These are phyloP conservation scores for Cenococcum geophilum DNA, from an alignment of 495 filamentous ascomycete species.

Conservation along the genomic window DNA sequence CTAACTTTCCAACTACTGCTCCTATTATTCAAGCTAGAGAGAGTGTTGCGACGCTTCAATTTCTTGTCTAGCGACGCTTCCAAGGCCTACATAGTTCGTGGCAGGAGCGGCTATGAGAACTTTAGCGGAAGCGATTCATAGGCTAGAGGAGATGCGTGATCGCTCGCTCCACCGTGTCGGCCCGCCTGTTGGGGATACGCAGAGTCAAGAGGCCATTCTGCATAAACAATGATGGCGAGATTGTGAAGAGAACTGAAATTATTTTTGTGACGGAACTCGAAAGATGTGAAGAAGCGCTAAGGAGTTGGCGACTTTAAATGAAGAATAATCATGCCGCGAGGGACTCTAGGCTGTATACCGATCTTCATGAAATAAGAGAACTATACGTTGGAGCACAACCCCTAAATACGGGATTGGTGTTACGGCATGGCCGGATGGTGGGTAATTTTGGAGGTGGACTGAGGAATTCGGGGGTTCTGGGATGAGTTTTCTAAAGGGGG, in stretches of 20 bases:
- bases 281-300: not conserved
- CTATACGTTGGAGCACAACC: too few species aligned
- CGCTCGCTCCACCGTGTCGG: not conserved
- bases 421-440: too few species aligned
- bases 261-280: not conserved
- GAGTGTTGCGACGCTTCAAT: not conserved
- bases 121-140: not conserved
- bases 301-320: too few species aligned
- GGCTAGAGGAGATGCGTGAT: not conserved
- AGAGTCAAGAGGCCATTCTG: conserved; percentile 2
- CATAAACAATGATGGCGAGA: not conserved
- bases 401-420: too few species aligned
- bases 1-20: too few species aligned
- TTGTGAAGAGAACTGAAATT: not conserved
- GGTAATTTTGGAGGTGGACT: too few species aligned
- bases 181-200: not conserved
- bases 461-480: too few species aligned
- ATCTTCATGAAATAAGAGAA: too few species aligned
- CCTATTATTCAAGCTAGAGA: too few species aligned
- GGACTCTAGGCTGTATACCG: too few species aligned
- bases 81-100: not conserved
- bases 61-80: not conserved
- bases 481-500: too few species aligned
- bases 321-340: too few species aligned
- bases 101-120: not conserved